Conservation (phyloP, 768 basidiomycete species). For the Tremella fuciformis region DNA sequence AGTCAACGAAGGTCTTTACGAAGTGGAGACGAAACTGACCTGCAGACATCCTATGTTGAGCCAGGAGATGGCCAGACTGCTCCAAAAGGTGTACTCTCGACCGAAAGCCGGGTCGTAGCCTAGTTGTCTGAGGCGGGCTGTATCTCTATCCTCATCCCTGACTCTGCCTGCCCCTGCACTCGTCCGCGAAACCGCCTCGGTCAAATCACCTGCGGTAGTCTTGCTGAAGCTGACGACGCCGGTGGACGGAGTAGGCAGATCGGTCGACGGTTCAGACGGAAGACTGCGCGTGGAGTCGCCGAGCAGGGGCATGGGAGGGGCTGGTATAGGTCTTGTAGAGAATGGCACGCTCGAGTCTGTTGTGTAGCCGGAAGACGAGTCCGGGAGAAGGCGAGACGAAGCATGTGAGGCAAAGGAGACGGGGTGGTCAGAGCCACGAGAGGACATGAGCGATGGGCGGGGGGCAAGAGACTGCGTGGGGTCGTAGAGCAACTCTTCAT, state of each 20-base stretch:
- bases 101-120: slow-evolving; percentile 50
- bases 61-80: slow-evolving; percentile 44
- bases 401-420: slow-evolving; percentile 8
- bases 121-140: slow-evolving; percentile 40
- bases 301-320: slow-evolving; percentile 10
- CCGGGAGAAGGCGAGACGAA: slow-evolving; percentile 7
- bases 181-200: background rate
- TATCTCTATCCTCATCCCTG: slow-evolving; percentile 33
- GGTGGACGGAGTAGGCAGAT: slow-evolving; percentile 1
- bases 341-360: slow-evolving; percentile 23
- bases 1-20: background rate
- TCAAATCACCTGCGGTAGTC: slow-evolving; percentile 4
- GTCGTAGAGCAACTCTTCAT: too few relatives aligned
- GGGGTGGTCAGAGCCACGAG: background rate
- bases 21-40: slow-evolving; percentile 9
- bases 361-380: slow-evolving; percentile 6
- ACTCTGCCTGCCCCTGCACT: background rate
- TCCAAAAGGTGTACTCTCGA: slow-evolving; percentile 51
- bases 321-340: slow-evolving; percentile 35
- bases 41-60: slow-evolving; percentile 47
- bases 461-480: too few relatives aligned
- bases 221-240: background rate
- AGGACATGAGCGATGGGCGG: too few relatives aligned
- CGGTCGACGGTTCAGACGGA: background rate
- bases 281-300: background rate